Base-by-base conservation (phyloP, 2,329 filamentous ascomycete species). In the Clarireedia homoeocarpa region DNA sequence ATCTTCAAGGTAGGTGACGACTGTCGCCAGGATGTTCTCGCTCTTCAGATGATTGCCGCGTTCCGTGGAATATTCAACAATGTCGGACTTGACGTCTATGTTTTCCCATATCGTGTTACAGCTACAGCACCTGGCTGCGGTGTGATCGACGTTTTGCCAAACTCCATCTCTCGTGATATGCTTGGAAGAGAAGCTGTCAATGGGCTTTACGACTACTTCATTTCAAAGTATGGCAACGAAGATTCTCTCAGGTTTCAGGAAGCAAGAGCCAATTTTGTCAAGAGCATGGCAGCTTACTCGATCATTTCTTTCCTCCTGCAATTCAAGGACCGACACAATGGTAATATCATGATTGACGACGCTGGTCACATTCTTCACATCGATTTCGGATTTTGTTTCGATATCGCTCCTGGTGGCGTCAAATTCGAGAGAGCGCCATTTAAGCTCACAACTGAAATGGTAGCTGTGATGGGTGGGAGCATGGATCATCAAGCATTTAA, bases 1-100 rank as follows among this genome's bases (percentile, higher is more conserved):
- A 99, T 99, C 68, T 99, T 99, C 84, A 99, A 99, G 71, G 95
- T 99, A 49, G 94, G 94, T 60, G 94, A 99, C 70, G 94, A 99
- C 71, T 97, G 94, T 70, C 87, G 94, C 51, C 94, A 99, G 73
- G 95, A 99, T 66, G 88, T 99, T 52, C 78, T 99, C 58, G 94
- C 94, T 2, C 77, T 99, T 59, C 94, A 99, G 72, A 95, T 99
- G 87, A 96, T 99, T 70, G 86, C 94, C 0, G 91, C 91, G 1
- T 99, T 99, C 78, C 86, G 94, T 24, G 91, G 91, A 61, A 99
- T 99, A 66, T 99, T 97, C 78, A 88, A 95, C 70, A 87, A 83
- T 62, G 89, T 97, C 42, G 95, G 95, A 0, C 81, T 99, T 9
- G 94, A 99, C 67, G 92, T 97, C 23, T 99, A 87, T 73, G 94